Conservation (phyloP, 352 stramenopile species). For the Pythium dissimile region DNA sequence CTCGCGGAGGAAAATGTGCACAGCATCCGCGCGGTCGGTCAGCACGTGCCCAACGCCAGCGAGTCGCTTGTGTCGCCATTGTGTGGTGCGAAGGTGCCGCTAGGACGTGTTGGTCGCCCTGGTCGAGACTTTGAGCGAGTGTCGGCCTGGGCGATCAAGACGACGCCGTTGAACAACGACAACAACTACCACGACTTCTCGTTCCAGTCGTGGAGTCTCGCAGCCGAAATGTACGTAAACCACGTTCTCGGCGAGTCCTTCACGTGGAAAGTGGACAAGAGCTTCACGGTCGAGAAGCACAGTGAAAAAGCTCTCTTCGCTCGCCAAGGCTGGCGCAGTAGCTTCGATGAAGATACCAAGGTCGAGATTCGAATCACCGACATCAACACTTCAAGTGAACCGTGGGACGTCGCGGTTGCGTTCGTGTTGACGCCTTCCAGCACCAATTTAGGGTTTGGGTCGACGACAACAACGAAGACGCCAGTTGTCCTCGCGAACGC, state of each 20-base stretch:
- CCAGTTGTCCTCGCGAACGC: slow-evolving; percentile 7
- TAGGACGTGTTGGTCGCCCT: slow-evolving; percentile 10
- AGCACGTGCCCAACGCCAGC: slow-evolving; percentile 9
- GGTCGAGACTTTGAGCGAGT: slow-evolving; percentile 11
- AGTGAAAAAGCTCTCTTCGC: background rate
- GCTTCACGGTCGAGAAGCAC: background rate
- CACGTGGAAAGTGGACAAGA: background rate
- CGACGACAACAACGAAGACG: background rate
- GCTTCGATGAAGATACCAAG: background rate
- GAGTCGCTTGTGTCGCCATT: slow-evolving; percentile 18
- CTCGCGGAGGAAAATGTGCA: slow-evolving; percentile 7
- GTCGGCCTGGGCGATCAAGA: slow-evolving; percentile 7
- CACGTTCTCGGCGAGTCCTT: background rate
- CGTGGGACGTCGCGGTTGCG: slow-evolving; percentile 8
- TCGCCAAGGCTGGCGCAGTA: slow-evolving; percentile 1
- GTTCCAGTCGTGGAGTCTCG: background rate
- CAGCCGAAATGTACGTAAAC: slow-evolving; percentile 3
- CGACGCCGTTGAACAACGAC: too few relatives aligned
- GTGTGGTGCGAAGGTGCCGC: slow-evolving; percentile 8
- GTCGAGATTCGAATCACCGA: slow-evolving; percentile 2
- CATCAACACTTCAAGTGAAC: background rate
- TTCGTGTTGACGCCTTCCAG: slow-evolving; percentile 5
- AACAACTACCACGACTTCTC: background rate
- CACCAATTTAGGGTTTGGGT: background rate
- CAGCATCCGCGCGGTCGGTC: slow-evolving; percentile 19